Base-by-base conservation (phyloP, 139 green algal species). In the Chlamydomonas sphaeroides region DNA sequence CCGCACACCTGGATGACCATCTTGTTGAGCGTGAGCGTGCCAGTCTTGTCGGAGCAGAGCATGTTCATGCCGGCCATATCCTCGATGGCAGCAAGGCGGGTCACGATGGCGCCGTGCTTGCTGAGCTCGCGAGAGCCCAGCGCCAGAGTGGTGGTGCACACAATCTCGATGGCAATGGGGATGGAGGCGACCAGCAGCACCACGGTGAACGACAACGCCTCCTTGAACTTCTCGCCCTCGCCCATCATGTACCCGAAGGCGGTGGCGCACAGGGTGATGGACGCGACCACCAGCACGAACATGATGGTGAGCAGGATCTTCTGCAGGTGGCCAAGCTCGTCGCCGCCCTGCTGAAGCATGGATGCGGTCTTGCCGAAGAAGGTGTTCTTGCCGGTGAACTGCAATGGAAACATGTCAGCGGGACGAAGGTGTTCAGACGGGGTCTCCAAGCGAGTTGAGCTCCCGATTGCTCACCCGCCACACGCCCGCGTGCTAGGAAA, bases 21-120 rank as follows among this genome's bases (percentile, higher is more conserved):
- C 89, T 98, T 96, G 92, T 98, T 98, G 62, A 98, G 88, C 11
- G 95, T 98, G 26, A 98, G 90, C 17, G 95, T 98, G 68, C 95
- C 95, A 1, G 94, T 97, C 84, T 98, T 97, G 85, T 96, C 94
- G 7, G 88, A 94, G 92, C 94, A 97, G 25, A 98, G 91, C 89
- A 97, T 95, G 90, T 98, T 95, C 95, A 98, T 98, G 68, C 93
- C 93, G 2, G 95, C 94, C 87, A 98, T 93, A 88, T 98, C 95
- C 90, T 98, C 95, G 41, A 98, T 97, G 21, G 95, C 90, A 14
- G 88, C 88, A 84, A 96, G 92, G n/a, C 92, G 88, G 17, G 92
- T 93, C 36, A 98, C 94, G 69, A 98, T 98, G 35, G 95, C 95
- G 57, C 94, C 92, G 59, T 94, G 80, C 33, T 66, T 57, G 21